phyloP scores from a whole-genome alignment of 345 rosid species.

The Heritiera littoralis region DNA sequence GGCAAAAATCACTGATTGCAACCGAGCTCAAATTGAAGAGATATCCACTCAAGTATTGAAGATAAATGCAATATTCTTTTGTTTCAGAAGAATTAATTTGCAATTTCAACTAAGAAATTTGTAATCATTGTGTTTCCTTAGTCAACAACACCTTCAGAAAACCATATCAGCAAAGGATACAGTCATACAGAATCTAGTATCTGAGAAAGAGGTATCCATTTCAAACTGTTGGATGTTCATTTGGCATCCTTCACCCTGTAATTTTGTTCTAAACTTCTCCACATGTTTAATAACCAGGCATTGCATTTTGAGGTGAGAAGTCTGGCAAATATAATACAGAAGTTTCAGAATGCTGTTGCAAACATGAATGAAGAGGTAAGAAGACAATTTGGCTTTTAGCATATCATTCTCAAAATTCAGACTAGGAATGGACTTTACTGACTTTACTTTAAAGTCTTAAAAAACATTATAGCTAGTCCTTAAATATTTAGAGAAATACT shows the following conservation, averaged over 20 bases:
- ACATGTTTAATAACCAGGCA: slow-evolving; percentile 43
- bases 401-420: slow-evolving; percentile 6
- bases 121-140: slow-evolving; percentile 45
- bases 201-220: slow-evolving; percentile 66
- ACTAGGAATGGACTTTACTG: background rate
- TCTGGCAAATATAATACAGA: slow-evolving; percentile 51
- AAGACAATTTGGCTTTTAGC: slow-evolving; percentile 24
- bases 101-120: slow-evolving; percentile 26
- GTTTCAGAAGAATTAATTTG: slow-evolving; percentile 5
- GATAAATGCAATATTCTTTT: slow-evolving; percentile 1
- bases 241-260: slow-evolving; percentile 16
- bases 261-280: slow-evolving; percentile 15
- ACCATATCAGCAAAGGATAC: slow-evolving; percentile 57
- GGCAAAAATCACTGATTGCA: slow-evolving; percentile 41
- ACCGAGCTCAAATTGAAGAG: slow-evolving; percentile 56
- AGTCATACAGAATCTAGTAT: slow-evolving; percentile 56
- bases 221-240: slow-evolving; percentile 17
- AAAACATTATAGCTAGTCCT: background rate
- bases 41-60: slow-evolving; percentile 49
- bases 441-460: background rate
- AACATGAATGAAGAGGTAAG: slow-evolving; percentile 71
- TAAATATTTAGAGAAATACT: background rate
- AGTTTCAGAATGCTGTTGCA: slow-evolving; percentile 56
- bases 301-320: slow-evolving; percentile 57
- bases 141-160: slow-evolving; percentile 69